Base-by-base conservation (phyloP, 2,329 filamentous ascomycete genomes). In the Colletotrichum eleusines region DNA sequence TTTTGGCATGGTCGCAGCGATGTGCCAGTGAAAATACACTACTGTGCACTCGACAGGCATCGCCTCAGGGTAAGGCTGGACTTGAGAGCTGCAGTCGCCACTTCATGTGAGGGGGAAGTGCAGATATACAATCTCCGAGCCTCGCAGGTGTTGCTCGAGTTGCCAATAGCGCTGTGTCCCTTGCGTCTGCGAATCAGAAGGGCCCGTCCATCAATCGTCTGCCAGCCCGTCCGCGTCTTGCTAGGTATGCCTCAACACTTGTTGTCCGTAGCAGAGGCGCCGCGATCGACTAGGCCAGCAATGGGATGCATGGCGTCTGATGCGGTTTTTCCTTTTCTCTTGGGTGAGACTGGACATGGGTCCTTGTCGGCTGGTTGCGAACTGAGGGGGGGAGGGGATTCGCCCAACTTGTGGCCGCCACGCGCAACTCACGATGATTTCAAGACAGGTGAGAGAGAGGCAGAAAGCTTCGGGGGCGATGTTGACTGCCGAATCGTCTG, bases 41-140 rank as follows among this genome's bases (percentile, higher is more conserved):
- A 33, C 33, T 18, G 20, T n/a, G 20, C 26, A 23, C 14, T 38
- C 26, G 28, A 11, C 20, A 53, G 53, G 44, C 14, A 8, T 46
- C 44, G 20, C 20, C 44, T 46, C 68, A 71, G 64, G 68, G 64
- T 68, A 71, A 63, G 64, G 68, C 68, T 71, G 58, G 68, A 54
- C 58, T 71, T 54, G 23, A 62, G 63, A 38, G 66, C 46, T 59
- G 38, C 63, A 28, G 50, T 57, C 55, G 67, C 42, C 48, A 66
- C 63, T 64, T 26, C 33, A 63, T 63, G 64, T 63, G 69, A 71
- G 64, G 69, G 61, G 64, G 64, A 69, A 53, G 65, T 66, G 51
- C 58, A 59, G 51, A 20, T 14, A 67, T 64, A 68, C 59, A 68
- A 69, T 69, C 53, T 69, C 59, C 65, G 69, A 53, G n/a, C 28